Conservation (phyloP, 176 grass and related monocot species). For the bread wheat (Triticum aestivum) region DNA sequence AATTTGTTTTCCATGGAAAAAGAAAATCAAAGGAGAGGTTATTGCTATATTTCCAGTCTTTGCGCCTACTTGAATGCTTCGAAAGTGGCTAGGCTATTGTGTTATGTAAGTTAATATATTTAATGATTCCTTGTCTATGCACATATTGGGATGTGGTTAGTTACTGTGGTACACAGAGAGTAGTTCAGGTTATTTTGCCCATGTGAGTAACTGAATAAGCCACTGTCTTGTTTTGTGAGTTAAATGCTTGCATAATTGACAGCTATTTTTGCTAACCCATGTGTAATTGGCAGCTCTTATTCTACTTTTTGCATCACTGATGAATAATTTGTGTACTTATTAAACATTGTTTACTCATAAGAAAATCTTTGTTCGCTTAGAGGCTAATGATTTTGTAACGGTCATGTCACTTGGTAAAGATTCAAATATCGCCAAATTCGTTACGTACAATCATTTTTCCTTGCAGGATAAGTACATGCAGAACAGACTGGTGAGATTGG, state of each 20-base stretch:
- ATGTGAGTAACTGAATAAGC: not conserved
- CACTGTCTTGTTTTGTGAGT: conserved; percentile 11
- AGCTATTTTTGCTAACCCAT: not conserved
- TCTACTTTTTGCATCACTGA: conserved; percentile 6
- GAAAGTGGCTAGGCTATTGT: not conserved
- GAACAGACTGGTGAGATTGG: conserved; percentile 96
- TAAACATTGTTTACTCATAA: not conserved
- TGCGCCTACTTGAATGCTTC: not conserved
- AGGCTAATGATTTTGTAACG: not conserved
- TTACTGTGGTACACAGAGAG: not conserved
- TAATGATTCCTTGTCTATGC: conserved; percentile 1
- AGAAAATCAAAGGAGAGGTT: not conserved
- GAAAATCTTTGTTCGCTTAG: not conserved
- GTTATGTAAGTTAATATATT: not conserved
- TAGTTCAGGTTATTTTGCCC: conserved; percentile 7
- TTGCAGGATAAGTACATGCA: conserved; percentile 99
- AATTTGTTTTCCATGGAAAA: not conserved
- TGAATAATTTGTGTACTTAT: conserved; percentile 10
- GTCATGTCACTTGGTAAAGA: not conserved
- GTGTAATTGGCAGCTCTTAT: not conserved
- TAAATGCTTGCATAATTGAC: not conserved
- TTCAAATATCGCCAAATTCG: not conserved
- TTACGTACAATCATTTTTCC: conserved; percentile 1
- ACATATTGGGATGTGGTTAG: not conserved
- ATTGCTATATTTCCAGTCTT: not conserved